These are phyloP conservation scores for Mycena chlorophos DNA, from an alignment of 768 basidiomycete genomes.

Conservation along the genomic window DNA sequence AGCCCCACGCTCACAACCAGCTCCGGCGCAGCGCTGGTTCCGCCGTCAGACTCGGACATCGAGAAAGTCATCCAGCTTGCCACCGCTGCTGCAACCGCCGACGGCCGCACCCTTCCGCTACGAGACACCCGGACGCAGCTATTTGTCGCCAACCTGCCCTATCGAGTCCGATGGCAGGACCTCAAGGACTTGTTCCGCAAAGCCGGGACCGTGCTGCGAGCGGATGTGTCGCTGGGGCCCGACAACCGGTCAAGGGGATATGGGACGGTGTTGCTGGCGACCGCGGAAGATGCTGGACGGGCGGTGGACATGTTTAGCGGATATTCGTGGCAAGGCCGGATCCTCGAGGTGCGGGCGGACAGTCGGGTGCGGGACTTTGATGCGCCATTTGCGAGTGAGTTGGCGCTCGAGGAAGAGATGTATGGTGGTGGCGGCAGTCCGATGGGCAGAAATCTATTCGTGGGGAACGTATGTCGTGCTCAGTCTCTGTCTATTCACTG, in stretches of 20 bases:
- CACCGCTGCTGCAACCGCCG: conserved; percentile 63
- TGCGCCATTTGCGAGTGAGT: conserved; percentile 31
- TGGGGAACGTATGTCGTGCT: conserved; percentile 74
- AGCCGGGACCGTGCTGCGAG: conserved; percentile 85
- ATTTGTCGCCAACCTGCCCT: conserved; percentile 96
- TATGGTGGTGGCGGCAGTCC: too few species aligned
- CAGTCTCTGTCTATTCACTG: conserved; percentile 6
- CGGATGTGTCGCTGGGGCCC: conserved; percentile 76
- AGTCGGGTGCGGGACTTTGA: conserved; percentile 42
- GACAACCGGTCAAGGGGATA: conserved; percentile 93
- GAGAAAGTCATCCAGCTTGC: conserved; percentile 91
- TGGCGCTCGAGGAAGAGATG: conserved; percentile 20
- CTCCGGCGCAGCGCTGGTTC: conserved; percentile 12
- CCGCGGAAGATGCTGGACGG: conserved; percentile 90
- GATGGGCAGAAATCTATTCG: conserved; percentile 67
- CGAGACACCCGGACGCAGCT: conserved; percentile 93
- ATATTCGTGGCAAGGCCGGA: conserved; percentile 93
- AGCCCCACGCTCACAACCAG: too few species aligned
- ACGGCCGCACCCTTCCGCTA: conserved; percentile 43
- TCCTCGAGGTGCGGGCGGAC: conserved; percentile 90
- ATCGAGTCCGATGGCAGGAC: conserved; percentile 98
- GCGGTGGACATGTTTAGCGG: conserved; percentile 97
- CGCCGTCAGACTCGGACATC: conserved; percentile 79
- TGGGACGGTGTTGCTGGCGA: conserved; percentile 92
- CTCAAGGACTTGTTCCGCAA: conserved; percentile 96